Evolutionary conservation across 768 basidiomycete species (phyloP).

Genomic region (Boletus rex-veris): DNA sequence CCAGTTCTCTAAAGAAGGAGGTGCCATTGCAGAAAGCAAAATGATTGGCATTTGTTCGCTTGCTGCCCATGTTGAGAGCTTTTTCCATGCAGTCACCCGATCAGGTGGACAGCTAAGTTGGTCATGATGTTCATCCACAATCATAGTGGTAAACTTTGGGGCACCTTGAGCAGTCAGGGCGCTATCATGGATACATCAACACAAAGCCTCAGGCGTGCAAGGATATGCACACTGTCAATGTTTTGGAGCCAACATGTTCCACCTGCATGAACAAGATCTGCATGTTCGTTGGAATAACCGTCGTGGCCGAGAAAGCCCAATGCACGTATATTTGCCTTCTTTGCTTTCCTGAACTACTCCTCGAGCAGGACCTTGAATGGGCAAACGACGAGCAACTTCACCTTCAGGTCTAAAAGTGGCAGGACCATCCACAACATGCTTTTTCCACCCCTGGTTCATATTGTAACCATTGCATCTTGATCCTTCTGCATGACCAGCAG

Average conservation of each 20-base stretch:
- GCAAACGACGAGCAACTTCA: conserved; percentile 4
- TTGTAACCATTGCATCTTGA: conserved; percentile 2
- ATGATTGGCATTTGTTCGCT: not conserved
- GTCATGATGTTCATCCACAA: conserved; percentile 8
- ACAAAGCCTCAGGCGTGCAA: not conserved
- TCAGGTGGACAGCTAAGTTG: conserved; percentile 1
- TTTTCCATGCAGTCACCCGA: not conserved
- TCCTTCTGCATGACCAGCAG: not conserved
- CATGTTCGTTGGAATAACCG: not conserved
- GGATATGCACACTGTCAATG: not conserved
- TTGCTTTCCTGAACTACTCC: not conserved
- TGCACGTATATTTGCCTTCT: not conserved
- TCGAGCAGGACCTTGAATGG: conserved; percentile 6
- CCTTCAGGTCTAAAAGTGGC: not conserved
- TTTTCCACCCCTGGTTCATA: conserved; percentile 2
- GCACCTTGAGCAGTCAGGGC: not conserved
- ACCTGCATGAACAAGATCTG: conserved; percentile 11
- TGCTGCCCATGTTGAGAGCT: not conserved
- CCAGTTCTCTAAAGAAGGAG: not conserved
- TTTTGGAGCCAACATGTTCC: not conserved
- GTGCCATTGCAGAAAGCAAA: not conserved
- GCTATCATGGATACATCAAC: not conserved
- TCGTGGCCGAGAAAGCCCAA: not conserved
- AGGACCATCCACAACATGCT: conserved; percentile 8
- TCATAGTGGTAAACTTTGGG: not conserved